Evolutionary conservation across 306 rosid species (phyloP).

Genomic region (Heteromeles arbutifolia): DNA sequence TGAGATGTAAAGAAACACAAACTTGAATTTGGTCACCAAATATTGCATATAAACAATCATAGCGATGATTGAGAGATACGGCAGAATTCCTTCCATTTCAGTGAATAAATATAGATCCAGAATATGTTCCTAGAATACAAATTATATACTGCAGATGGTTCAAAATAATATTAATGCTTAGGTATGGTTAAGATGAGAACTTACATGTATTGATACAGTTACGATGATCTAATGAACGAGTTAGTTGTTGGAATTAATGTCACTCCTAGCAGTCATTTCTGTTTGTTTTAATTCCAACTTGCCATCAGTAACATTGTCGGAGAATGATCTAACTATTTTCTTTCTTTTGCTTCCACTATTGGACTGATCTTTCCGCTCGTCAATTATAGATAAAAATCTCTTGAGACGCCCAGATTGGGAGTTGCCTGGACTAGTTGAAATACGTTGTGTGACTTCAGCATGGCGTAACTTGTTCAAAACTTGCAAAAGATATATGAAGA

Average conservation of each 20-base stretch:
- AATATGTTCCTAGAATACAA: background rate
- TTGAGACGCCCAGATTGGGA: conserved; percentile 37
- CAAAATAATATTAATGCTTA: background rate
- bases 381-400: conserved; percentile 60
- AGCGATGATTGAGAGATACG: background rate
- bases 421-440: conserved; percentile 11
- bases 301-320: conserved; percentile 17
- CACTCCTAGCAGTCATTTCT: conserved; percentile 1
- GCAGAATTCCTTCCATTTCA: background rate
- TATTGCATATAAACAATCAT: background rate
- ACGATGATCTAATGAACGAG: background rate
- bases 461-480: conserved; percentile 33
- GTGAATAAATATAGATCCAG: background rate
- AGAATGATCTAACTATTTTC: conserved; percentile 39
- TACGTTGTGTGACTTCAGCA: conserved; percentile 28
- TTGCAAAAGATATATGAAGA: conserved; percentile 48
- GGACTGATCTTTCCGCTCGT: conserved; percentile 53
- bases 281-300: conserved; percentile 18
- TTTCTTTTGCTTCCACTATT: conserved; percentile 44
- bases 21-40: background rate
- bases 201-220: background rate
- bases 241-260: background rate
- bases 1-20: background rate
- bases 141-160: background rate
- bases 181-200: background rate